Evolutionary conservation across 2,329 filamentous ascomycete genomes (phyloP).

Genomic region (Scleromitrula shiraiana): DNA sequence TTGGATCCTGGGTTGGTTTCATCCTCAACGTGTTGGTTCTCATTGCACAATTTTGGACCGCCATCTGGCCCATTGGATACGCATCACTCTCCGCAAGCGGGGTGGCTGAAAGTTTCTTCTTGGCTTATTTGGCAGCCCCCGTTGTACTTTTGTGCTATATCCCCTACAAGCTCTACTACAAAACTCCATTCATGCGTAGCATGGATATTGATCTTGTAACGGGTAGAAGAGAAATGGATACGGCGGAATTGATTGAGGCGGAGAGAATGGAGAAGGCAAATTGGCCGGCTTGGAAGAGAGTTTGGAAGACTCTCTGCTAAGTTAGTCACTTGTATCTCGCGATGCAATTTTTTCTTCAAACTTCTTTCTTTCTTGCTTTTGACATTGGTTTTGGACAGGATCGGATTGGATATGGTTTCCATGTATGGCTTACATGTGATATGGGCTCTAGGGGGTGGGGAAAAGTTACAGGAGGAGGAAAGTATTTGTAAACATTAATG

Average conservation of each 20-base stretch:
- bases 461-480: too few species aligned
- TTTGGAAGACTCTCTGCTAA: slow-evolving; percentile 8
- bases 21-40: slow-evolving; percentile 40
- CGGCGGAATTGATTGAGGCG: slow-evolving; percentile 19
- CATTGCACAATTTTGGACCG: slow-evolving; percentile 35
- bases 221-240: slow-evolving; percentile 21
- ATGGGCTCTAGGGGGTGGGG: too few species aligned
- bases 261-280: slow-evolving; percentile 16
- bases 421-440: too few species aligned
- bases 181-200: slow-evolving; percentile 30
- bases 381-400: too few species aligned
- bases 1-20: slow-evolving; percentile 55
- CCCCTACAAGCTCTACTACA: slow-evolving; percentile 51
- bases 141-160: slow-evolving; percentile 50
- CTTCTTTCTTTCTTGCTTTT: too few species aligned
- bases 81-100: slow-evolving; percentile 17
- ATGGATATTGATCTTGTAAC: slow-evolving; percentile 20
- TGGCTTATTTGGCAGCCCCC: slow-evolving; percentile 45
- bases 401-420: too few species aligned
- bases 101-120: slow-evolving; percentile 48
- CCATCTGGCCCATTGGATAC: slow-evolving; percentile 41
- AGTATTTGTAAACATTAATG: too few species aligned
- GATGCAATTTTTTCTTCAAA: too few species aligned
- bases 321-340: too few species aligned
- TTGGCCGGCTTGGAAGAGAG: slow-evolving; percentile 24